A percentile compares a stretch with the other conserved stretches of the same genome.
phyloP scores from a whole-genome alignment of 768 basidiomycete genomes.

The Nidularia sp. region DNA sequence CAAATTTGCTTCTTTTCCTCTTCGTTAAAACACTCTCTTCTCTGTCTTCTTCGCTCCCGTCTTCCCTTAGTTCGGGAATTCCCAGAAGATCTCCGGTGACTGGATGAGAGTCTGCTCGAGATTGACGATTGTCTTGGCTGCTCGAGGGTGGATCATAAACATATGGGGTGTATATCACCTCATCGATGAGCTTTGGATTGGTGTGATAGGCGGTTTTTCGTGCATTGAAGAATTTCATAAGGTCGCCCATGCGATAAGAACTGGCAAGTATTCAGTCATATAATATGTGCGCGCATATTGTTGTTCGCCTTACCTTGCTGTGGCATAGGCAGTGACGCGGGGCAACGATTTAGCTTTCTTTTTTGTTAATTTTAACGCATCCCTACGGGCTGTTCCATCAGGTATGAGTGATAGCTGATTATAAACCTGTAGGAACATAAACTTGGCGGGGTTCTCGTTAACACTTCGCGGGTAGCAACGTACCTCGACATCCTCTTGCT shows the following conservation, averaged over 20 bases:
- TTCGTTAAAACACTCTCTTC: slow-evolving; percentile 28
- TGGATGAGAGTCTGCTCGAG: slow-evolving; percentile 20
- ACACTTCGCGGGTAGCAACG: not conserved
- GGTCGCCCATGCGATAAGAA: slow-evolving; percentile 83
- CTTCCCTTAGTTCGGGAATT: slow-evolving; percentile 60
- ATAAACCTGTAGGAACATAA: slow-evolving; percentile 58
- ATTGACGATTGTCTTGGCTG: slow-evolving; percentile 21
- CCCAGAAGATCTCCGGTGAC: slow-evolving; percentile 75
- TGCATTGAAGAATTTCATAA: slow-evolving; percentile 88
- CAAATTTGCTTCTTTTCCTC: slow-evolving; percentile 63
- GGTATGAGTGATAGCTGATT: slow-evolving; percentile 93
- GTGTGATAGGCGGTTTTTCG: slow-evolving; percentile 81
- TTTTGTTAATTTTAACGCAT: slow-evolving; percentile 87
- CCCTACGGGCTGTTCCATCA: slow-evolving; percentile 88
- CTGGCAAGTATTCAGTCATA: slow-evolving; percentile 31
- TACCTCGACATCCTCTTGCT: slow-evolving; percentile 61
- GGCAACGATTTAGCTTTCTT: slow-evolving; percentile 91
- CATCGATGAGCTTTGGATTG: slow-evolving; percentile 84
- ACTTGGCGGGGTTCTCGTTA: not conserved
- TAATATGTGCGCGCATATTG: not conserved
- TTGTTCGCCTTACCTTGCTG: slow-evolving; percentile 61
- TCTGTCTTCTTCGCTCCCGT: slow-evolving; percentile 22
- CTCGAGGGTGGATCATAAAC: slow-evolving; percentile 56
- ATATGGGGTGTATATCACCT: slow-evolving; percentile 93
- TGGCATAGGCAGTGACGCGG: slow-evolving; percentile 94